A percentile compares a stretch with the other conserved stretches of the same genome.
phyloP scores from a whole-genome alignment of 129 eudicot genomes.

The Saposhnikovia divaricata region DNA sequence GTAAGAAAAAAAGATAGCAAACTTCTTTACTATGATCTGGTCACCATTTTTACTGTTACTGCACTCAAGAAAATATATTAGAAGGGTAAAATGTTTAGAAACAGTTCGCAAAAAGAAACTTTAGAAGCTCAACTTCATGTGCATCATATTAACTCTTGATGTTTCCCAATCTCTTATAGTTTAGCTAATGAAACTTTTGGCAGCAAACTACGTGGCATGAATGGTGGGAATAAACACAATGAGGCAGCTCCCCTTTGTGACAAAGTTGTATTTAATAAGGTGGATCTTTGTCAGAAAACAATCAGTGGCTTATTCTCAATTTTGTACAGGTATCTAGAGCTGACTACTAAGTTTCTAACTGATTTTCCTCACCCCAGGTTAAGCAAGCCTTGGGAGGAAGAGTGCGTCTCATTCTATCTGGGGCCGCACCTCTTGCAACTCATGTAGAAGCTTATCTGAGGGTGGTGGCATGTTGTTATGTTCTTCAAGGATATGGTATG shows the following conservation, averaged over 20 bases:
- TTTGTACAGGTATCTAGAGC: neutral
- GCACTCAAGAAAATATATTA: neutral
- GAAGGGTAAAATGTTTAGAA: neutral
- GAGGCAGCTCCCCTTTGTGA: conserved; percentile 32
- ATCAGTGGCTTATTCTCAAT: neutral
- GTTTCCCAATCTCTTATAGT: neutral
- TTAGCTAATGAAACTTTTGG: conserved; percentile 3
- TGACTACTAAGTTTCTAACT: neutral
- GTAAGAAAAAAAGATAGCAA: neutral
- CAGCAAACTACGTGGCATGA: conserved; percentile 30
- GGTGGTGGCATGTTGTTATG: conserved; percentile 47
- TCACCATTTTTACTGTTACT: neutral
- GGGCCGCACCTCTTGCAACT: conserved; percentile 55
- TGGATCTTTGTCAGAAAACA: neutral
- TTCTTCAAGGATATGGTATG: conserved; percentile 59
- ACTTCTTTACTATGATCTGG: neutral
- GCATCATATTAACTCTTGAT: neutral
- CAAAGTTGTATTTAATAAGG: conserved; percentile 29
- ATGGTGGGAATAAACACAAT: conserved; percentile 20
- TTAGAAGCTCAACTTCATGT: neutral
- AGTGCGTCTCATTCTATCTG: conserved; percentile 42
- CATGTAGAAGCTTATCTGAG: conserved; percentile 40
- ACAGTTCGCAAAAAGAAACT: neutral
- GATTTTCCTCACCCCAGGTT: conserved; percentile 36
- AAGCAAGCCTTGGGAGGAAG: conserved; percentile 55